Evolutionary conservation across 2,329 filamentous ascomycete species (phyloP), one percentile per base, ranked within the genome.

Genomic region (Pseudogymnoascus sp.): DNA sequence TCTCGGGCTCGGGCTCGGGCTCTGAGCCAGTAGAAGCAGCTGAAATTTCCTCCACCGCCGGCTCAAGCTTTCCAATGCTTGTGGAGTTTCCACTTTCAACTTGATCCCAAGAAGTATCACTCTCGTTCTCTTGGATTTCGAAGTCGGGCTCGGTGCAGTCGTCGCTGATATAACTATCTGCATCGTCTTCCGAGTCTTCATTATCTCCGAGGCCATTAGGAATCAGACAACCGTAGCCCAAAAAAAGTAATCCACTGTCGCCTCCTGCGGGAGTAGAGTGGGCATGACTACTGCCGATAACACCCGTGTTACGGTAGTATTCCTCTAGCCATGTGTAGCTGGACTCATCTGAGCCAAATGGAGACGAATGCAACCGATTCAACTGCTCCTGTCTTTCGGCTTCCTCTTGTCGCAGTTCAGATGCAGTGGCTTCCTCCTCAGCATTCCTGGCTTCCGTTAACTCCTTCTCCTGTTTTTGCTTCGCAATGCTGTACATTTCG

Each of bases 81-180:
- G 6, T 9, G 33, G 33, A 35, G 6, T 35, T 35, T 35, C 33
- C 33, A 35, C 11, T 35, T 35, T 35, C 6, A 35, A 33, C 18
- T 22, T 25, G 6, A 33, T 25, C 57, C 37, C 57, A 41, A 20
- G 57, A 35, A 12, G 33, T 59, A 25, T 36, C 57, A 41, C 20
- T 38, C 11, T 41, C 35, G 22, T n/a, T 14, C 7, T 9, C 58
- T 47, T 59, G 15, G 8, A 59, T 18, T 50, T 59, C 22, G 58
- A 59, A 59, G 33, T 59, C 58, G 2, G 58, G 58, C 11, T 59
- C 58, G 8, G 25, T 18, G 14, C 36, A 36, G 18, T 59, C 58
- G 8, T 59, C 58, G 11, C 33, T 12, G 14, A 35, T 35, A 35
- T 8, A 35, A 35, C 20, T n/a, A n/a, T 47, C 20, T 7, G 12